Conservation (phyloP, 306 rosid genomes). For the Castanea mollissima region DNA sequence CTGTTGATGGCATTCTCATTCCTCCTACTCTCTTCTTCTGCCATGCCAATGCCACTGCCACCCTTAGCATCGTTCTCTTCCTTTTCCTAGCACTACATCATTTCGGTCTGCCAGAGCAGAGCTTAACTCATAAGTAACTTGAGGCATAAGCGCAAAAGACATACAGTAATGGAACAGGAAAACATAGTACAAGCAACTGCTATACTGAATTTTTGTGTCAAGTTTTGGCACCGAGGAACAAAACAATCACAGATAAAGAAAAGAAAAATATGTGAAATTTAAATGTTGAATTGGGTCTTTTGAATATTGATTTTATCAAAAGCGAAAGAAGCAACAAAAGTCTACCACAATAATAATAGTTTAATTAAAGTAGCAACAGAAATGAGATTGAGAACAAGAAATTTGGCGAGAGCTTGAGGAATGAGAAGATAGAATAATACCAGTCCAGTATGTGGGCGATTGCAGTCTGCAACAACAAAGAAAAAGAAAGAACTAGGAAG, state of each 20-base stretch:
- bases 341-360: neutral
- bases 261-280: neutral
- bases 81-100: neutral
- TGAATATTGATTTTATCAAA: neutral
- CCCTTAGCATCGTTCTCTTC: slow-evolving; percentile 33
- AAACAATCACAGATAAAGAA: neutral
- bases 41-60: slow-evolving; percentile 36
- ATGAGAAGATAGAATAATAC: neutral
- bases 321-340: neutral
- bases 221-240: neutral
- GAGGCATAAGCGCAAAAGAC: neutral
- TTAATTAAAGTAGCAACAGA: neutral
- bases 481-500: too few species aligned
- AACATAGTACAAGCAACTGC: neutral
- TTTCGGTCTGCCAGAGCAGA: neutral
- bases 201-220: neutral
- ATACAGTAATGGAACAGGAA: neutral
- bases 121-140: too few species aligned
- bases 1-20: slow-evolving; percentile 29
- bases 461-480: neutral
- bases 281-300: neutral
- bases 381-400: neutral
- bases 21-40: slow-evolving; percentile 22
- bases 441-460: neutral
- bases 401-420: neutral